A percentile compares a stretch with the other conserved stretches of the same genome.
These are phyloP conservation scores for Cladophialophora yegresii DNA, from an alignment of 2,329 filamentous ascomycete genomes.

Conservation along the genomic window DNA sequence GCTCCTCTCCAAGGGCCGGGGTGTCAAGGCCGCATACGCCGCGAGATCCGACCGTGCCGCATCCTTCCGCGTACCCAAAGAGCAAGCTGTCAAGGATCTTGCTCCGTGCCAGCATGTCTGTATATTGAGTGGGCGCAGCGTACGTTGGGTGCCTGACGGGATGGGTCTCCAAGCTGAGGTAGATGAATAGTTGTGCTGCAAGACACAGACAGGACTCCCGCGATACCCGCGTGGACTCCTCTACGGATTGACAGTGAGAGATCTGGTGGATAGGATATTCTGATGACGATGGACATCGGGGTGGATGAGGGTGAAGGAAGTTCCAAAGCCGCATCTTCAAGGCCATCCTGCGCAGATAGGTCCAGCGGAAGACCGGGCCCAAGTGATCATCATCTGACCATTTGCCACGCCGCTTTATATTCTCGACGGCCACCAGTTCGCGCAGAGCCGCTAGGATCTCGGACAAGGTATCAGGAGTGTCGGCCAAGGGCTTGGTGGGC, in stretches of 20 bases:
- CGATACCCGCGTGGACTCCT: not conserved
- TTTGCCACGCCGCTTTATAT: slow-evolving; percentile 3
- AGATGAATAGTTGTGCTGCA: slow-evolving; percentile 15
- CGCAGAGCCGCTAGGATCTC: slow-evolving; percentile 5
- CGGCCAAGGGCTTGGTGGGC: not conserved
- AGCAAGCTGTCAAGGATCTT: not conserved
- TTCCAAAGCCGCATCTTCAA: slow-evolving; percentile 18
- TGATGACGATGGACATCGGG: not conserved
- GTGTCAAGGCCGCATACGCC: not conserved
- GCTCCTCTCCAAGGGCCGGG: not conserved
- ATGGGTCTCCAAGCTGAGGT: slow-evolving; percentile 10
- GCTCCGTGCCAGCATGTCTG: slow-evolving; percentile 9
- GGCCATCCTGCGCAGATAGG: slow-evolving; percentile 8
- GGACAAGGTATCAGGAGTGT: not conserved
- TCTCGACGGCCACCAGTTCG: slow-evolving; percentile 4
- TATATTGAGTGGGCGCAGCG: slow-evolving; percentile 3
- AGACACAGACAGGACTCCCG: slow-evolving; percentile 6
- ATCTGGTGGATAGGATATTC: not conserved
- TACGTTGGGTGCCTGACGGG: slow-evolving; percentile 9
- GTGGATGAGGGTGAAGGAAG: slow-evolving; percentile 1
- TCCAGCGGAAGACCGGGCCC: slow-evolving; percentile 8
- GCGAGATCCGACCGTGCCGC: not conserved
- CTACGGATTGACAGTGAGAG: not conserved
- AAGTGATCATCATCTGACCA: slow-evolving; percentile 16
- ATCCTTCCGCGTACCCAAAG: not conserved